Base-by-base conservation (phyloP, 257 asterid species). In the Hygrophila difformis region DNA sequence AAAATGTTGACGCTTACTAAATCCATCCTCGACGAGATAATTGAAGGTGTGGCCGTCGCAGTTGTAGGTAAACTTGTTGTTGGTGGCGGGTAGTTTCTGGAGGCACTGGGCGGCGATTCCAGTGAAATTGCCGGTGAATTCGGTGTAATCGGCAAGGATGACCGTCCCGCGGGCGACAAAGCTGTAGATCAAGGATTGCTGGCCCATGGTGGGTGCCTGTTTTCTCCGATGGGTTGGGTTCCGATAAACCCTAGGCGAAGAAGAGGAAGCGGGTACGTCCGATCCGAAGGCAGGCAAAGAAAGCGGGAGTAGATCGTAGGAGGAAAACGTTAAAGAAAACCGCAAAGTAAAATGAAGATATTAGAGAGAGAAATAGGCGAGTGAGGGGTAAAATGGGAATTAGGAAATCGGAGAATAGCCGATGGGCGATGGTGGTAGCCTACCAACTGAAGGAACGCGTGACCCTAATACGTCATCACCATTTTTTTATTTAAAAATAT, bases 141-240 rank as follows among this genome's bases (percentile, higher is more conserved):
- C 97, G n/a, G 94, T 87, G 74, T 64, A 83, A 55, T 87, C 93
- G 0, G 97, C 67, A 12, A 87, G 72, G 71, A 81, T 75, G 56
- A 83, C 87, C 31, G 93, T 83, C 39, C 97, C 94, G 29, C 94
- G 81, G 42, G 97, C 91, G 20, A 74, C 93, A 53, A 87, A 83
- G 67, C 94, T 80, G 81, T 87, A 87, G 82, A 87, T 87, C 93
- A 87, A 60, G 51, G 94, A 87, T 40, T 87, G 97, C 64, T 87
- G 97, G 63, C 92, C 94, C 97, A 87, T 87, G 59, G 54, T 22
- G 8, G 28, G 28, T 31, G 42, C 61, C 26, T 34, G 8, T 47
- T 59, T 59, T 41, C n/a, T n/a, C 21, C 63, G 31, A 26, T 44
- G n/a, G n/a, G n/a, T n/a, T n/a, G n/a, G n/a, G n/a, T 55, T 3